Percentiles rank a stretch among this genome's conserved stretches.
These are phyloP conservation scores for Fraxinus cuspidata DNA, from an alignment of 257 asterid genomes.

Conservation along the genomic window DNA sequence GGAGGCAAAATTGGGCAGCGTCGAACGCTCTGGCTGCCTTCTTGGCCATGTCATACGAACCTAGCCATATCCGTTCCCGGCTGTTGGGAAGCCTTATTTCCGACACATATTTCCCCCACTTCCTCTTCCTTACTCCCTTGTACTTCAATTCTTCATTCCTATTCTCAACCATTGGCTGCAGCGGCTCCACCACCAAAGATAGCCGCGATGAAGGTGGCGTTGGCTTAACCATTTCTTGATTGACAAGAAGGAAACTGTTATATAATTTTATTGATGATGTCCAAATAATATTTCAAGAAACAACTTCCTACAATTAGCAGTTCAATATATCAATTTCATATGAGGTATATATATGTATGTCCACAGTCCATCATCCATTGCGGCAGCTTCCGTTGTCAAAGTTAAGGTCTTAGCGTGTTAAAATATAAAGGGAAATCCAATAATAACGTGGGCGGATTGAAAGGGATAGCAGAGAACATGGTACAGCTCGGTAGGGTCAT, in stretches of 20 bases:
- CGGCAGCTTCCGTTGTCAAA: not conserved
- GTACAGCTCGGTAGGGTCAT: not conserved
- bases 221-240: not conserved
- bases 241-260: not conserved
- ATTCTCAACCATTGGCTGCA: not conserved
- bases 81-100: conserved; percentile 27
- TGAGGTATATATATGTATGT: not conserved
- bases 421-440: not conserved
- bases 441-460: not conserved
- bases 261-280: not conserved
- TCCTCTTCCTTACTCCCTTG: conserved; percentile 28
- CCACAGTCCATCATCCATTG: not conserved
- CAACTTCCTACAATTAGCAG: not conserved
- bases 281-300: not conserved
- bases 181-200: not conserved
- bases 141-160: conserved; percentile 6
- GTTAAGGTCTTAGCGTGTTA: not conserved
- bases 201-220: not conserved
- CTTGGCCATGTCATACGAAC: conserved; percentile 17
- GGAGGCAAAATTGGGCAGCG: conserved; percentile 30
- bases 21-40: conserved; percentile 32
- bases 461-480: not conserved
- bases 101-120: conserved; percentile 35
- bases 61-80: conserved; percentile 31
- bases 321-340: not conserved